Percentiles rank a stretch among this genome's conserved stretches.
These are phyloP conservation scores for Phytophthora rubi DNA, from an alignment of 352 stramenopile genomes.

Conservation along the genomic window DNA sequence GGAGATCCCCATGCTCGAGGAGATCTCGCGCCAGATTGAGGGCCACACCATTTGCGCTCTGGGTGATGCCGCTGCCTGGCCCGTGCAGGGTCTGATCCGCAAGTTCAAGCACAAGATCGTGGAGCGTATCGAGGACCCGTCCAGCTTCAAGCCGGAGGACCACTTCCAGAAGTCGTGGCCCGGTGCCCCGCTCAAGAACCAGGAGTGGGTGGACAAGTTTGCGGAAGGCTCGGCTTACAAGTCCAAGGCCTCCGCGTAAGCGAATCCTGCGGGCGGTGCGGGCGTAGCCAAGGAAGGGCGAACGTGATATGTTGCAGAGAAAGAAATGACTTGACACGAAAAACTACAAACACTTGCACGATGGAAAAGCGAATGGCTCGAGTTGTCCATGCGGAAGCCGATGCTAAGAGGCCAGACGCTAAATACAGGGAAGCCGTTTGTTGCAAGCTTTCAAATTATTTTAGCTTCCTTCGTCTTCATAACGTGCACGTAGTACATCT, in stretches of 20 bases:
- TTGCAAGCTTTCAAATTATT: slow-evolving; percentile 25
- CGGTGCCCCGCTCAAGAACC: slow-evolving; percentile 95
- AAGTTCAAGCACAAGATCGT: slow-evolving; percentile 99
- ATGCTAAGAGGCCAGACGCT: slow-evolving; percentile 34
- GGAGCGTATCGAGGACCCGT: slow-evolving; percentile 97
- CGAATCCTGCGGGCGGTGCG: slow-evolving; percentile 3
- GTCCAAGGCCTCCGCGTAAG: slow-evolving; percentile 59
- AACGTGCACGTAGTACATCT: slow-evolving; percentile 5
- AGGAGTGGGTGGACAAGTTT: slow-evolving; percentile 95
- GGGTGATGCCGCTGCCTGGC: slow-evolving; percentile 98
- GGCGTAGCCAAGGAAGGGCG: slow-evolving; percentile 12
- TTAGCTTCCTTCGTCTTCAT: slow-evolving; percentile 7
- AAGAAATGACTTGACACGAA: slow-evolving; percentile 32
- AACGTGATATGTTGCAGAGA: slow-evolving; percentile 32
- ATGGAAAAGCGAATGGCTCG: slow-evolving; percentile 25
- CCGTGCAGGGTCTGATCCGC: slow-evolving; percentile 98
- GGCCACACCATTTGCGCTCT: slow-evolving; percentile 99
- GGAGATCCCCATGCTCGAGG: slow-evolving; percentile 99
- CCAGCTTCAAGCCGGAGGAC: slow-evolving; percentile 94
- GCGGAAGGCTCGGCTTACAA: slow-evolving; percentile 92
- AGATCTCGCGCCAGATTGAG: slow-evolving; percentile 99
- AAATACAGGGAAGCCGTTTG: slow-evolving; percentile 41
- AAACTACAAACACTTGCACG: slow-evolving; percentile 36
- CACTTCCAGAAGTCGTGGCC: slow-evolving; percentile 96
- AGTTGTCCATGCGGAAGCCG: slow-evolving; percentile 37